Evolutionary conservation across 495 filamentous ascomycete genomes (phyloP).

Genomic region (Entonaema liquescens): DNA sequence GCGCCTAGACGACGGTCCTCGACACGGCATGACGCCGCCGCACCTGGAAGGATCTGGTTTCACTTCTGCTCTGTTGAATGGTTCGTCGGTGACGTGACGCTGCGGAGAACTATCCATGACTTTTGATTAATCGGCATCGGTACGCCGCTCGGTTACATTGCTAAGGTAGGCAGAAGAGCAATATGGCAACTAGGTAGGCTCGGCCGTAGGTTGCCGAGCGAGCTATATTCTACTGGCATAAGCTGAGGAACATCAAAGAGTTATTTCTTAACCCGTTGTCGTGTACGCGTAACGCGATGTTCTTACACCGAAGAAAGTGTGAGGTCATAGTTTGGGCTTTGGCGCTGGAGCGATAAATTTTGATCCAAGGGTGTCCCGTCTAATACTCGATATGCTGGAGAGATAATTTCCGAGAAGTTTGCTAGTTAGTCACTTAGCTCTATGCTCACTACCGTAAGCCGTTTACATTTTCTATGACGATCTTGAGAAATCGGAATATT

Average conservation of each 20-base stretch:
- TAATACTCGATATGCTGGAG: constrained; percentile 10
- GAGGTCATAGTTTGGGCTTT: neutral
- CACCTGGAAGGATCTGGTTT: constrained; percentile 29
- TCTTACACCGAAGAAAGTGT: neutral
- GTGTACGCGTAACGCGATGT: neutral
- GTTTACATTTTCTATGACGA: neutral
- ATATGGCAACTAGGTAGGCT: neutral
- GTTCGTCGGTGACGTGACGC: constrained; percentile 23
- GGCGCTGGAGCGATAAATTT: neutral
- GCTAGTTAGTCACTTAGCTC: constrained; percentile 1
- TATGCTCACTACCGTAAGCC: neutral
- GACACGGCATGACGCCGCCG: constrained; percentile 24
- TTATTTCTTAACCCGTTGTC: neutral
- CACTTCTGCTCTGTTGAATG: constrained; percentile 25
- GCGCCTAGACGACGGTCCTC: constrained; percentile 11
- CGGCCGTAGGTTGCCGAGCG: constrained; percentile 7
- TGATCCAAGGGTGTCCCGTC: constrained; percentile 31
- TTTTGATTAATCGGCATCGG: constrained; percentile 8
- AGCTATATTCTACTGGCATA: neutral
- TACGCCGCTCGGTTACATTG: constrained; percentile 9
- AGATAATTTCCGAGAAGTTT: constrained; percentile 30
- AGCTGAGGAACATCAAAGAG: neutral
- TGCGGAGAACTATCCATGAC: constrained; percentile 2
- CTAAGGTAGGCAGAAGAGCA: neutral
- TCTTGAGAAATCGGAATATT: neutral